Base-by-base conservation (phyloP, 2,329 filamentous ascomycete genomes). In the Corynespora cassiicola region DNA sequence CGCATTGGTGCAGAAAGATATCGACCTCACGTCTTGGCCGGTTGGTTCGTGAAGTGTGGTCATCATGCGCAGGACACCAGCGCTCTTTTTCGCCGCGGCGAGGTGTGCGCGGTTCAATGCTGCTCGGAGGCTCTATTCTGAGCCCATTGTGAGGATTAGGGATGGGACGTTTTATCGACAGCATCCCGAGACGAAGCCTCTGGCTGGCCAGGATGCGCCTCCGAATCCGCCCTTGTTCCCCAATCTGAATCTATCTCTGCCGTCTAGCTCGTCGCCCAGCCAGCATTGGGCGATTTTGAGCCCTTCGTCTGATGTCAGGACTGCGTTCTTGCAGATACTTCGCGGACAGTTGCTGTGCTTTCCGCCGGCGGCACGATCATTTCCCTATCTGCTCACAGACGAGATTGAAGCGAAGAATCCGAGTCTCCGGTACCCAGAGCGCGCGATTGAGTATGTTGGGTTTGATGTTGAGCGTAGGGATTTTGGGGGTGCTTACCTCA, bases 281-380 rank as follows among this genome's bases (percentile, higher is more conserved):
- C 79, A 87, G 52, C 82, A 89, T 63, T 97, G 91, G 91, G 87
- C 88, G 24, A 76, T 99, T 24, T 76, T 97, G 17, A 90, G 90
- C 0, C 84, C 89, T 0, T 90, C 87, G 0, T 80, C 87, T 1
- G 80, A 85, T 1, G 88, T 88, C 1, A 88, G 92, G 64, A 95
- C 90, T 1, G 87, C 87, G 0, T 85, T 99, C 39, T 76, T 97
- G 3, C 82, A 95, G 44, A 74, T 92, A 14, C 74, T 97, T 7
- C 78, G 84, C 20, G 92, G 91, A 7, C 80, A 86, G 41, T 78
- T 91, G 51, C 72, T 96, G 20, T 87, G 84, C 62, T 73, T 87
- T 6, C 92, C 92, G 4, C 86, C 90, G 0, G 79, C 75, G 4
- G 86, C 88, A 2, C 80, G 91, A 29, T 82, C 84, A 6, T 96